These are phyloP conservation scores for Plasmopara muralis DNA, from an alignment of 352 stramenopile species.

Conservation along the genomic window DNA sequence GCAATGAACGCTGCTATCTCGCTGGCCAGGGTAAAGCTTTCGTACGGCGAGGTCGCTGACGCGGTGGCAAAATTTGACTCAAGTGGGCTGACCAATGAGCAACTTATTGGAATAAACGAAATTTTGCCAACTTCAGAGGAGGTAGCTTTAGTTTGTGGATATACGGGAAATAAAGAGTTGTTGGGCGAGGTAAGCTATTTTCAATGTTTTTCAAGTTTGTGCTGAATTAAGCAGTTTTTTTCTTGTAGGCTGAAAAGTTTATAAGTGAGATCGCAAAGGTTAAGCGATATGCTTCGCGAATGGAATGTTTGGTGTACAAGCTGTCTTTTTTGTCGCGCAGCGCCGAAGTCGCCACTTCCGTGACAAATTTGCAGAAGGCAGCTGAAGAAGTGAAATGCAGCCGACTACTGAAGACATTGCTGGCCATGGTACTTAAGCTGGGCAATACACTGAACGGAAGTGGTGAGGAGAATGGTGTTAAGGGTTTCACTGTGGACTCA, in stretches of 20 bases:
- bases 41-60: constrained; percentile 83
- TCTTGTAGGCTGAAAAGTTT: constrained; percentile 73
- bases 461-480: constrained; percentile 81
- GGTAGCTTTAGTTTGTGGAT: constrained; percentile 67
- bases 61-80: constrained; percentile 65
- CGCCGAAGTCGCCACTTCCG: constrained; percentile 73
- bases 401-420: constrained; percentile 89
- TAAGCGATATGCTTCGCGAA: constrained; percentile 49
- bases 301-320: constrained; percentile 81
- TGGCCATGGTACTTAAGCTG: constrained; percentile 96
- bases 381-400: constrained; percentile 93
- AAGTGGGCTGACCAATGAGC: constrained; percentile 52
- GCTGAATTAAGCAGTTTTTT: not conserved
- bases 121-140: constrained; percentile 93
- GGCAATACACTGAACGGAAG: constrained; percentile 95
- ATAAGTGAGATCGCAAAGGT: constrained; percentile 84
- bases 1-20: constrained; percentile 98
- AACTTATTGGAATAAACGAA: constrained; percentile 88
- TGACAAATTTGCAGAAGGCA: constrained; percentile 82
- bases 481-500: constrained; percentile 94
- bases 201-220: not conserved
- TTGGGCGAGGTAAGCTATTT: constrained; percentile 54
- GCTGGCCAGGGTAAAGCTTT: constrained; percentile 91
- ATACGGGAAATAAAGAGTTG: constrained; percentile 53
- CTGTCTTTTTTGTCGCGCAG: constrained; percentile 63